Evolutionary conservation across 1,284 basidiomycete genomes (phyloP), one percentile per base, ranked within the genome.

Genomic region (Serendipita sp.): DNA sequence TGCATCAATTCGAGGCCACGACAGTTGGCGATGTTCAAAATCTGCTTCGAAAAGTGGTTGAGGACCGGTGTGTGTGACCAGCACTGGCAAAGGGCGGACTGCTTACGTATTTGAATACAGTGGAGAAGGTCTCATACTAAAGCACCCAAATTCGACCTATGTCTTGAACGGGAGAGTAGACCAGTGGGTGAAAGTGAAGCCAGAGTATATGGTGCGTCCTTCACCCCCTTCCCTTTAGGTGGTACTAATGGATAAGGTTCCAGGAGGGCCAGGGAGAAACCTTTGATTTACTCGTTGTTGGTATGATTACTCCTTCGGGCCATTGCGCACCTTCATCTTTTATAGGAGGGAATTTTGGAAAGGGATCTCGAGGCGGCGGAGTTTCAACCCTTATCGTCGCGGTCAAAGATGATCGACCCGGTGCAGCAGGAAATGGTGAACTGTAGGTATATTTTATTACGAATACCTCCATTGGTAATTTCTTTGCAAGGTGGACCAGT

Each of bases 131-230:
- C 75, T 98, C 10, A 88, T 97, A 3, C 79, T 97, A 65, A 98
- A 97, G 73, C 87, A 91, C 68, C 85, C 86, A 0, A 75, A 82
- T 55, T 82, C 87, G 0, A 79, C 83, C 64, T 98, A 98, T 72
- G 77, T 83, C 12, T 75, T 94, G 55, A 92, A 92, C 69, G 90
- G 88, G 1, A 79, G 93, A 62, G 91, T 88, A 67, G 81, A 84
- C 69, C 87, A 91, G 68, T 97, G 94, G 93, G 83, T 94, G 69
- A 97, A 97, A 74, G 87, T 94, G 42, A 97, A 96, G 71, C 93
- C 93, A 3, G 93, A 96, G 70, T 93, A 93, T 68, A 91, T 93
- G 85, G 90, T 90, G 67, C 62, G 77, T 71, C 12, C 8, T 12
- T 34, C 8, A 26, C 61, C 32, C 60, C 12, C 4, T 5, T 35